A percentile compares a stretch with the other conserved stretches of the same genome.
Conservation (phyloP, 257 asterid genomes). For the Haberlea rhodopensis region DNA sequence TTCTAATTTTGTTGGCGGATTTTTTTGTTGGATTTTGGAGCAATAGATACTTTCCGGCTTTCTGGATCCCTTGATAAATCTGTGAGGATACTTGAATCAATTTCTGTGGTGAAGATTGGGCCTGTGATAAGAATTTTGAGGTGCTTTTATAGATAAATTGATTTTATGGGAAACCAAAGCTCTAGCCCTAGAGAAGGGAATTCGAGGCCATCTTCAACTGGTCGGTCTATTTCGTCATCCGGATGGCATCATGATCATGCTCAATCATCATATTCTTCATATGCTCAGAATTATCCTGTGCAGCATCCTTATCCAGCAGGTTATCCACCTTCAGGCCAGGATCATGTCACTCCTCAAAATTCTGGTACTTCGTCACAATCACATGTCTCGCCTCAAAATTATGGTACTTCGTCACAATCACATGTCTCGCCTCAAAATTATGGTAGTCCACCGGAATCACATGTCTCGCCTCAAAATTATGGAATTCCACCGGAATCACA, state of each 20-base stretch:
- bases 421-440: conserved; percentile 35
- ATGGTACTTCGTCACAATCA: no score
- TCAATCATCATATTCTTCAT: conserved; percentile 47
- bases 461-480: no score
- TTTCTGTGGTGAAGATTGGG: conserved; percentile 20
- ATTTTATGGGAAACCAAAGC: conserved; percentile 74
- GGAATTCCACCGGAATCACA: neutral
- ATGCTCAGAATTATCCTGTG: conserved; percentile 50
- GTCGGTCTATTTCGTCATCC: conserved; percentile 39
- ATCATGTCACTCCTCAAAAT: conserved; percentile 22
- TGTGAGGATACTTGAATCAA: conserved; percentile 27
- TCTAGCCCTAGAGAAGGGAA: conserved; percentile 46
- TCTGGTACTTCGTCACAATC: neutral
- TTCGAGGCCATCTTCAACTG: conserved; percentile 52
- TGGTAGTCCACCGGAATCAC: conserved; percentile 38
- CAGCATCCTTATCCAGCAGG: conserved; percentile 40
- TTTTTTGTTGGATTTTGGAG: conserved; percentile 23
- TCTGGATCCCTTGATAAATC: conserved; percentile 21
- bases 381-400: neutral
- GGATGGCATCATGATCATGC: conserved; percentile 46
- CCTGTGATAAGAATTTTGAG: conserved; percentile 22
- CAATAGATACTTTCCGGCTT: neutral
- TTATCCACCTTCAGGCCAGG: conserved; percentile 42
- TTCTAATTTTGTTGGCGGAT: neutral
- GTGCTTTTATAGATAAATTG: conserved; percentile 31